phyloP scores from a whole-genome alignment of 2,329 filamentous ascomycete genomes.

The Didymella lethalis region DNA sequence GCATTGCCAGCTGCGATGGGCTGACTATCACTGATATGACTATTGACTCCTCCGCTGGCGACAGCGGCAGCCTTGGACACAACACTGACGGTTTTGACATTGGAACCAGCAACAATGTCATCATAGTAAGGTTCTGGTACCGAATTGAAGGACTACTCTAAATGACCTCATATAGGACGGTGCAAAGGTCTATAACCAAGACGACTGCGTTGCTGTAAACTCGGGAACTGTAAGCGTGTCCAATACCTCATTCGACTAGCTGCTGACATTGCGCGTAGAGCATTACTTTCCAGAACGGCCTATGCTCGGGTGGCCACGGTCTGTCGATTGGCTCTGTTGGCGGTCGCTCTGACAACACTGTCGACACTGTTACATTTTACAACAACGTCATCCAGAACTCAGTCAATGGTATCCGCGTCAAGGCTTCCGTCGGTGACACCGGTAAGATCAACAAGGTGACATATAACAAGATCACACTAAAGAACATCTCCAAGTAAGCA shows the following conservation, averaged over 20 bases:
- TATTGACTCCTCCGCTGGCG: conserved; percentile 65
- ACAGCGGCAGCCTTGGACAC: conserved; percentile 46
- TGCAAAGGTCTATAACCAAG: conserved; percentile 62
- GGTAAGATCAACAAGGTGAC: conserved; percentile 59
- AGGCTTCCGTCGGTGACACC: conserved; percentile 61
- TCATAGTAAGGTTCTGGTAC: conserved; percentile 47
- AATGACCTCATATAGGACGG: too few relatives aligned
- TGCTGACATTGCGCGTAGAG: conserved; percentile 19
- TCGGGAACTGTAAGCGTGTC: conserved; percentile 53
- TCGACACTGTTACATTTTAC: conserved; percentile 61
- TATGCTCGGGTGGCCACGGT: conserved; percentile 63
- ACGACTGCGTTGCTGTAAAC: conserved; percentile 67
- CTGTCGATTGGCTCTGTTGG: conserved; percentile 67
- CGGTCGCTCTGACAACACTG: conserved; percentile 62
- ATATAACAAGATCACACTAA: conserved; percentile 57
- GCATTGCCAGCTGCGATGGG: conserved; percentile 53
- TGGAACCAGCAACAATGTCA: conserved; percentile 56
- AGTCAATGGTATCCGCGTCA: conserved; percentile 65
- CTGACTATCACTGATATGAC: conserved; percentile 60
- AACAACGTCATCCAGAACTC: conserved; percentile 60
- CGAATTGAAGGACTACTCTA: too few relatives aligned
- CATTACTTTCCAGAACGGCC: conserved; percentile 51
- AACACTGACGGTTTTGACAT: conserved; percentile 68
- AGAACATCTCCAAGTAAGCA: conserved; percentile 53
- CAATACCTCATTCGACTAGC: neutral